Conservation (phyloP, 2,329 filamentous ascomycete species). For the Penicillium sp. region DNA sequence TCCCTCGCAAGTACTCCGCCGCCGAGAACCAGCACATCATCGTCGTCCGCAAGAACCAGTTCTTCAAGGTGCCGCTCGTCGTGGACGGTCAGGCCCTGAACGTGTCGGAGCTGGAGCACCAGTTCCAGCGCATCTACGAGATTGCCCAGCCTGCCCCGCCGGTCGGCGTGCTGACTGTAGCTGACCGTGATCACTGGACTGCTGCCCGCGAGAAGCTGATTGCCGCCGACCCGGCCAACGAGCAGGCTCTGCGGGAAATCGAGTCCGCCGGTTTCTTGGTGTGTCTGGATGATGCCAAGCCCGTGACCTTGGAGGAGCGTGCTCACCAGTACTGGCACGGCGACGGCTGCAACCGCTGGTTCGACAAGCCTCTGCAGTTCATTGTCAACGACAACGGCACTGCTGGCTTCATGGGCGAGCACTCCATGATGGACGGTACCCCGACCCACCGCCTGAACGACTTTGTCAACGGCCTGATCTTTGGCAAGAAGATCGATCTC, state of each 20-base stretch:
- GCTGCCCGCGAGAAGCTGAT: constrained; percentile 78
- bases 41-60: constrained; percentile 91
- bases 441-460: constrained; percentile 96
- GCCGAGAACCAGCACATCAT: constrained; percentile 83
- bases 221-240: constrained; percentile 76
- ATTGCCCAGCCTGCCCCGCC: constrained; percentile 70
- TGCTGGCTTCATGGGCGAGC: constrained; percentile 95
- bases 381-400: constrained; percentile 98
- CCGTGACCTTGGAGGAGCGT: constrained; percentile 92
- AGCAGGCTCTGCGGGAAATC: constrained; percentile 73
- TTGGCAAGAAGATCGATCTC: constrained; percentile 92
- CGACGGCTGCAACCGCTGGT: constrained; percentile 94
- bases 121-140: constrained; percentile 84
- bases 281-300: constrained; percentile 87
- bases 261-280: constrained; percentile 89
- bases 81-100: constrained; percentile 82
- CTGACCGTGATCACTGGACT: constrained; percentile 92
- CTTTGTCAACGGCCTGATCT: constrained; percentile 87
- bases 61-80: constrained; percentile 89
- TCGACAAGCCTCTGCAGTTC: constrained; percentile 96
- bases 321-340: constrained; percentile 98
- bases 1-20: constrained; percentile 76
- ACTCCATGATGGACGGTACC: constrained; percentile 99
- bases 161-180: constrained; percentile 81
- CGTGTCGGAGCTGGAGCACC: constrained; percentile 82